Evolutionary conservation across 768 basidiomycete species (phyloP).

Genomic region (Tricholoma saponaceum): DNA sequence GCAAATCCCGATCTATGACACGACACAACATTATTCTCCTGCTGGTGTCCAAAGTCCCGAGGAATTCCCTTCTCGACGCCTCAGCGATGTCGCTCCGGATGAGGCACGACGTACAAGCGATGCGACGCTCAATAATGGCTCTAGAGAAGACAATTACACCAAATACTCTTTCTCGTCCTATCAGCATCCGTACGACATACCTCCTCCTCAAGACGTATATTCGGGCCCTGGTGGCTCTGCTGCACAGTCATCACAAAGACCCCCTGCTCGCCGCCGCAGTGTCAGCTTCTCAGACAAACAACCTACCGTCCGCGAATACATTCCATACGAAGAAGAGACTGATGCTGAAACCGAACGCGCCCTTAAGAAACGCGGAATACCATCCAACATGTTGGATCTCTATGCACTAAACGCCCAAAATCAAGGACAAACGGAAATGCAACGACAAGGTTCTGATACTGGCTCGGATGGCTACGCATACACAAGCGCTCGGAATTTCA

Average conservation of each 20-base stretch:
- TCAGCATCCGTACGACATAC: constrained; percentile 59
- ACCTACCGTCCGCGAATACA: constrained; percentile 20
- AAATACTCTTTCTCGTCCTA: constrained; percentile 52
- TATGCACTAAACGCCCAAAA: constrained; percentile 36
- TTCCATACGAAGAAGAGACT: constrained; percentile 15
- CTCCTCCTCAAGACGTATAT: constrained; percentile 44
- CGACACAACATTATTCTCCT: background rate
- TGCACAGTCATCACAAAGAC: constrained; percentile 16
- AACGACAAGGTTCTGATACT: constrained; percentile 12
- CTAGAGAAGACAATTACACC: constrained; percentile 21
- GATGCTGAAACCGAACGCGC: constrained; percentile 28
- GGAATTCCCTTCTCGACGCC: constrained; percentile 23
- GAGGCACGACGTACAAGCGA: constrained; percentile 29
- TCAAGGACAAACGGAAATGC: constrained; percentile 9
- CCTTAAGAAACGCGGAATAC: constrained; percentile 40
- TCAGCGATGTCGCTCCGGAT: constrained; percentile 11
- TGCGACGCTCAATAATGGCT: constrained; percentile 27
- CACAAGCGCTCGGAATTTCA: constrained; percentile 21
- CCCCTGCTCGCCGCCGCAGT: constrained; percentile 23
- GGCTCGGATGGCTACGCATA: constrained; percentile 18
- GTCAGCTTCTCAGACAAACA: constrained; percentile 38
- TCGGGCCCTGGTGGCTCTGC: constrained; percentile 17
- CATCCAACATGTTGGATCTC: constrained; percentile 50
- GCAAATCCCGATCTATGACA: constrained; percentile 24
- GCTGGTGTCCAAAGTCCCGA: constrained; percentile 14